Conservation (phyloP, 306 rosid genomes). For the Lathyrus oleraceus region DNA sequence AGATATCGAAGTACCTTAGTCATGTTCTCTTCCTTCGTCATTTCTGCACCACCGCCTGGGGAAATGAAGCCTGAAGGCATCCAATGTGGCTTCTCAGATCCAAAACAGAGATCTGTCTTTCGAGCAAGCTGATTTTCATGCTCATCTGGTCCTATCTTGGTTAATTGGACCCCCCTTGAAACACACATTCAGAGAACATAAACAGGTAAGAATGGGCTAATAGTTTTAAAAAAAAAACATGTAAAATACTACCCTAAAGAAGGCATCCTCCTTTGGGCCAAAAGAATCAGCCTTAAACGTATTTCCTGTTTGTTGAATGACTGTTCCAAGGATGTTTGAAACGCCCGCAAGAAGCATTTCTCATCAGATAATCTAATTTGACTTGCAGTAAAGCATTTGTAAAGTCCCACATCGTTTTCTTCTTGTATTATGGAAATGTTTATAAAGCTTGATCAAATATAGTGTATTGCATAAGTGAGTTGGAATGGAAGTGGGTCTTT, state of each 20-base stretch:
- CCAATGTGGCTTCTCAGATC: slow-evolving; percentile 36
- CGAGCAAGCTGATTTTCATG: slow-evolving; percentile 37
- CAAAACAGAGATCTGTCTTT: slow-evolving; percentile 36
- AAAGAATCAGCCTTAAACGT: no score
- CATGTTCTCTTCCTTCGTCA: slow-evolving; percentile 57
- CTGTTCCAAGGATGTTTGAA: no score
- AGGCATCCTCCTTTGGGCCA: no score
- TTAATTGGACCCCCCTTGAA: slow-evolving; percentile 37
- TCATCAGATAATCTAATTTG: no score
- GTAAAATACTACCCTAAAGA: slow-evolving; percentile 8
- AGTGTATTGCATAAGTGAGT: no score
- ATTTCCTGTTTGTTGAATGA: no score
- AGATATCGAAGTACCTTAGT: slow-evolving; percentile 57
- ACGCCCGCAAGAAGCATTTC: no score
- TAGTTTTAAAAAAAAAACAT: neutral
- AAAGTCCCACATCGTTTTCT: no score
- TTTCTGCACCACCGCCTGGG: slow-evolving; percentile 43
- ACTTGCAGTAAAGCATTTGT: no score
- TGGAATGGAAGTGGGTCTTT: no score
- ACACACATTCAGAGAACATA: slow-evolving; percentile 32
- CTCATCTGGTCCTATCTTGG: slow-evolving; percentile 39
- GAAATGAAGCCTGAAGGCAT: slow-evolving; percentile 38
- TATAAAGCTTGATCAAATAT: no score
- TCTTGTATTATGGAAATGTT: no score
- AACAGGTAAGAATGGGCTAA: slow-evolving; percentile 16